A percentile compares a stretch with the other conserved stretches of the same genome.
These are phyloP conservation scores for Quercus cerris DNA, from an alignment of 306 rosid species.

Conservation along the genomic window DNA sequence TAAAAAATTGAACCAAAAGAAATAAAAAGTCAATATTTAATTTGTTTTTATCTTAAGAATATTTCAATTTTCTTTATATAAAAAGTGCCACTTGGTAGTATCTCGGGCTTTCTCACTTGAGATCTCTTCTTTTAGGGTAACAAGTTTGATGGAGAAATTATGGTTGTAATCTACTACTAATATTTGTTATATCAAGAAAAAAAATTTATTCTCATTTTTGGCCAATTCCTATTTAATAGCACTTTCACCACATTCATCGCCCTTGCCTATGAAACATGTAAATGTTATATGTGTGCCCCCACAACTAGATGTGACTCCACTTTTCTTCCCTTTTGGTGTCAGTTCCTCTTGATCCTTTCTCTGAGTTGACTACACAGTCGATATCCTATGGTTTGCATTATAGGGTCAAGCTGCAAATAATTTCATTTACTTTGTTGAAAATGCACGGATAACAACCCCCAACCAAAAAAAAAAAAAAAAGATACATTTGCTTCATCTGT, in stretches of 20 bases:
- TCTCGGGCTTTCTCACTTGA: too few species aligned
- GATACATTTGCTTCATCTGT: conserved; percentile 18
- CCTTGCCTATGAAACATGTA: background rate
- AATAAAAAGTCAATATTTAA: too few species aligned
- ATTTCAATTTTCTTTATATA: too few species aligned
- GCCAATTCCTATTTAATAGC: conserved; percentile 8
- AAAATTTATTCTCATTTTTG: background rate
- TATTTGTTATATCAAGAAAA: too few species aligned
- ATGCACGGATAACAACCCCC: conserved; percentile 14
- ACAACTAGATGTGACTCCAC: conserved; percentile 48
- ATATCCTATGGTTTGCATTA: conserved; percentile 1
- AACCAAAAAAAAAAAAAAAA: background rate
- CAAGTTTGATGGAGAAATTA: too few species aligned
- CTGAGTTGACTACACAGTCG: conserved; percentile 22
- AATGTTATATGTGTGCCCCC: conserved; percentile 23
- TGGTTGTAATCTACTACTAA: too few species aligned
- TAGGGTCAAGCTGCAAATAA: conserved; percentile 15
- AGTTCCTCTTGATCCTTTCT: conserved; percentile 25
- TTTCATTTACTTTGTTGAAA: conserved; percentile 23
- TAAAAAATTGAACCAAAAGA: too few species aligned
- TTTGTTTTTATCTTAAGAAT: too few species aligned
- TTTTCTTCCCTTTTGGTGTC: conserved; percentile 20
- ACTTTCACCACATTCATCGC: conserved; percentile 14
- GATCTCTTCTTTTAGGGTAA: too few species aligned
- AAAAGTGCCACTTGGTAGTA: too few species aligned